Evolutionary conservation across 352 stramenopile species (phyloP), one percentile per base, ranked within the genome.

Genomic region (Globisporangium canariense): DNA sequence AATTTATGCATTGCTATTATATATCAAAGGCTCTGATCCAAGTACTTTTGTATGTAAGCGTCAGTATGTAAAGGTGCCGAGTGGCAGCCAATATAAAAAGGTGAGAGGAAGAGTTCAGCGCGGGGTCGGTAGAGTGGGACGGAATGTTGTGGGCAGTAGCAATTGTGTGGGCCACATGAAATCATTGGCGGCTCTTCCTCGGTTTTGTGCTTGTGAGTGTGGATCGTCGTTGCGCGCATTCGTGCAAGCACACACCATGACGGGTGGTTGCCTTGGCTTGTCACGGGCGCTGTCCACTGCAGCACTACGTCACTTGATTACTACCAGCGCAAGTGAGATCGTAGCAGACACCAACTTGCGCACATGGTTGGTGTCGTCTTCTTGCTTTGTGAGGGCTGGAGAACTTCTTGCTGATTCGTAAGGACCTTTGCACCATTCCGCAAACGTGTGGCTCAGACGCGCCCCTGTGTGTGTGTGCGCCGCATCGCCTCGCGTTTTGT

Each of bases 361-460:
- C 40, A 16, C 38, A 46, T 46, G 13, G 18, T 46, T 28, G 25
- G 25, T 28, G 25, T 28, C 25, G 25, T 28, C 25, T 28, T 28
- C 25, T 28, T 28, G 25, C 25, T 28, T 28, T 28, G 25, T 25
- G 25, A 28, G 25, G 25, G 25, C 25, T 28, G 25, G 25, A 28
- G 25, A 28, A 28, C 25, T 28, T 9, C 30, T 43, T 57, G 28
- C 30, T 43, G 3, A 43, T 57, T 57, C 51, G 7, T 57, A 4
- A 57, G 30, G 30, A 57, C 51, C 51, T 57, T 40, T 25, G 16
- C 30, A 43, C 7, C 16, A 22, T 57, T 43, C 51, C 30, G 14
- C 20, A 56, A 25, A 38, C 32, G 50, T 56, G 50, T 41, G 50
- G 50, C 50, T 56, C 50, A 57, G 51, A 18, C 20, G 22, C 22